phyloP scores from a whole-genome alignment of 139 green algal species.

The Nannochloris sp. region DNA sequence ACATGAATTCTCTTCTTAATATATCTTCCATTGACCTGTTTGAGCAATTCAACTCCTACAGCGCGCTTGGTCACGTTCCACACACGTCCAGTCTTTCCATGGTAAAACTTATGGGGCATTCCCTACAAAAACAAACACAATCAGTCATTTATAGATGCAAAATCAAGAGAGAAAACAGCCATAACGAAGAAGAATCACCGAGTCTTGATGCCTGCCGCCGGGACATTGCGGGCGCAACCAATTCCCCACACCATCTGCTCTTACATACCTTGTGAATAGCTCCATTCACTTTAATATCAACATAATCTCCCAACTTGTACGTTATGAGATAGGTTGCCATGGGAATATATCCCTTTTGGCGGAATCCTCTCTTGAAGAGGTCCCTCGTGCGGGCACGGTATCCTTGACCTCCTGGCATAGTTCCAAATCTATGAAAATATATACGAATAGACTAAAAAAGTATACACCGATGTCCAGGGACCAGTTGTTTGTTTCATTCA shows the following conservation, averaged over 20 bases:
- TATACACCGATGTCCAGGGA: neutral
- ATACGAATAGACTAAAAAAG: constrained; percentile 4
- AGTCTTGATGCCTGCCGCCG: neutral
- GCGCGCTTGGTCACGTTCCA: constrained; percentile 99
- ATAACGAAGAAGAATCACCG: too few species aligned
- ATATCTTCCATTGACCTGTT: constrained; percentile 75
- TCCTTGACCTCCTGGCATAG: constrained; percentile 65
- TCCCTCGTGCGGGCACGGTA: constrained; percentile 78
- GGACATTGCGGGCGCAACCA: neutral
- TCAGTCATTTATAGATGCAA: neutral
- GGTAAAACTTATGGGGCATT: constrained; percentile 99
- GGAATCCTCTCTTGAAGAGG: constrained; percentile 74
- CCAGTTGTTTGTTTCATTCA: too few species aligned
- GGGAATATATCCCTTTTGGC: constrained; percentile 82
- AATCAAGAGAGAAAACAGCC: too few species aligned
- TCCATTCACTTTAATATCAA: constrained; percentile 97
- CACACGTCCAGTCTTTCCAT: constrained; percentile 88
- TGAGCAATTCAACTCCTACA: constrained; percentile 95
- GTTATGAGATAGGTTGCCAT: constrained; percentile 86
- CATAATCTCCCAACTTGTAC: constrained; percentile 95
- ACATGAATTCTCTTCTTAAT: constrained; percentile 97
- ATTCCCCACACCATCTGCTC: neutral
- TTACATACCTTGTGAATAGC: constrained; percentile 81
- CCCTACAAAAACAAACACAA: constrained; percentile 49
- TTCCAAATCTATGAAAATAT: constrained; percentile 1